These are phyloP conservation scores for Plasmodium sp. DNA, from an alignment of 169 alveolate genomes.

Conservation along the genomic window DNA sequence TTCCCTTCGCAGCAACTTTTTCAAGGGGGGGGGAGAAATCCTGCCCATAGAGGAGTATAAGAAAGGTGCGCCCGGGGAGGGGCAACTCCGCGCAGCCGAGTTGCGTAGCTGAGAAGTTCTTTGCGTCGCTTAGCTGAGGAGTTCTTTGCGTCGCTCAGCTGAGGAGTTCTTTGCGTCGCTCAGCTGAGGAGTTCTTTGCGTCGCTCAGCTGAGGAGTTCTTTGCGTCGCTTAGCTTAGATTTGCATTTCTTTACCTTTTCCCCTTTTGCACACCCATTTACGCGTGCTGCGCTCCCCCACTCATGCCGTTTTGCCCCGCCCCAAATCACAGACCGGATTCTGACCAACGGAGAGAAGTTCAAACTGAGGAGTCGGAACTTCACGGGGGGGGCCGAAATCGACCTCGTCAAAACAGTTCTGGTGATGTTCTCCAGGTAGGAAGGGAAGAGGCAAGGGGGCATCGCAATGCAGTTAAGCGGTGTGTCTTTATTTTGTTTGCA, in stretches of 20 bases:
- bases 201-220: too few relatives aligned
- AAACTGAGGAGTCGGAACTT: constrained; percentile 28
- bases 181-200: too few relatives aligned
- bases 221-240: not conserved
- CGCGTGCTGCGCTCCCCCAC: not conserved
- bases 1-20: constrained; percentile 44
- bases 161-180: not conserved
- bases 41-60: constrained; percentile 48
- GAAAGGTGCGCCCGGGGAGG: constrained; percentile 4
- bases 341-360: constrained; percentile 18
- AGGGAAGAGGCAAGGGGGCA: not conserved
- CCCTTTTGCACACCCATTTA: not conserved
- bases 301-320: not conserved
- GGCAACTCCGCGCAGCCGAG: not conserved
- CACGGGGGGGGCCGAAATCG: constrained; percentile 23
- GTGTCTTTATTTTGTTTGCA: not conserved
- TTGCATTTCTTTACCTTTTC: not conserved
- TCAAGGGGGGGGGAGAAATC: constrained; percentile 58
- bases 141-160: not conserved
- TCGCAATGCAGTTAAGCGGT: not conserved
- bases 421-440: constrained; percentile 28
- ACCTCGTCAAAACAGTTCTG: constrained; percentile 29
- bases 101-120: not conserved
- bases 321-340: constrained; percentile 9
- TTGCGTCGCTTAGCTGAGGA: too few relatives aligned